Percentiles rank a stretch among this genome's conserved stretches.
These are phyloP conservation scores for Mortierella sp. DNA, from an alignment of 371 early-diverging fungal genomes.

Conservation along the genomic window DNA sequence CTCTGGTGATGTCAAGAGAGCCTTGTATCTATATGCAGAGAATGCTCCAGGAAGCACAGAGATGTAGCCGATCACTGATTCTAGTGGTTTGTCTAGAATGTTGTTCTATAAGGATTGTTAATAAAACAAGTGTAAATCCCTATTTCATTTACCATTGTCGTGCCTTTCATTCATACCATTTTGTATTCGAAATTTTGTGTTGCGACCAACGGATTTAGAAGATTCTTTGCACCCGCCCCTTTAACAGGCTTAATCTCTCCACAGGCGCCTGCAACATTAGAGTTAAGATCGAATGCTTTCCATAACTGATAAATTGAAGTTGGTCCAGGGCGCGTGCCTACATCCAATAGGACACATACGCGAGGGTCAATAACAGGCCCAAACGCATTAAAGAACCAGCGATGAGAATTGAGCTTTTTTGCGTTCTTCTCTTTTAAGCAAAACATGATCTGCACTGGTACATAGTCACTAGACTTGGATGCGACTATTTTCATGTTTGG, in stretches of 20 bases:
- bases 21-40: slow-evolving; percentile 75
- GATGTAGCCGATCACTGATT: slow-evolving; percentile 87
- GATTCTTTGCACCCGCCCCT: slow-evolving; percentile 63
- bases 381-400: slow-evolving; percentile 91
- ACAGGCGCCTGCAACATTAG: slow-evolving; percentile 84
- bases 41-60: slow-evolving; percentile 84
- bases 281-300: slow-evolving; percentile 75
- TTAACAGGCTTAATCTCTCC: slow-evolving; percentile 74
- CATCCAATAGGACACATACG: slow-evolving; percentile 83
- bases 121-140: too few species aligned
- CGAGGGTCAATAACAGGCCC: slow-evolving; percentile 74
- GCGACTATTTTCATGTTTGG: too few species aligned
- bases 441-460: slow-evolving; percentile 85
- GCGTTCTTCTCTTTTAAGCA: slow-evolving; percentile 89
- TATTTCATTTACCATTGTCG: too few species aligned
- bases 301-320: slow-evolving; percentile 75
- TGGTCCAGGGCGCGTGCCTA: slow-evolving; percentile 74
- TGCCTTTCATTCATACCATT: too few species aligned
- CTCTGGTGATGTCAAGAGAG: slow-evolving; percentile 65
- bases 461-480: too few species aligned
- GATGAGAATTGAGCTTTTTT: slow-evolving; percentile 90
- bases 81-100: slow-evolving; percentile 88
- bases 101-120: too few species aligned
- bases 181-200: slow-evolving; percentile 91
- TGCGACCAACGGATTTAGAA: slow-evolving; percentile 80